Conservation (phyloP, 73 alveolate genomes). For the Tetrahymena thermophila region DNA sequence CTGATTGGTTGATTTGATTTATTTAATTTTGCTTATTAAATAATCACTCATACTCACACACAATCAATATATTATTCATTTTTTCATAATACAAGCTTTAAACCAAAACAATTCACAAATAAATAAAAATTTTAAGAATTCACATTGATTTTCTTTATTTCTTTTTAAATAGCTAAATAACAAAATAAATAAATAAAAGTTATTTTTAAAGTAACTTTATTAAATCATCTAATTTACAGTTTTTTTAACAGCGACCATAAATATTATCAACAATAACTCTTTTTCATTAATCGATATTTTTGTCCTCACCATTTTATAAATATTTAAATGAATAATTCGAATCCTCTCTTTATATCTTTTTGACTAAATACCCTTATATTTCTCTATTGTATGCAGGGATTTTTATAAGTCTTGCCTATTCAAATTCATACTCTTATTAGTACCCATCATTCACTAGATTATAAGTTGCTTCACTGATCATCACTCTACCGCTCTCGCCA, state of each 20-base stretch:
- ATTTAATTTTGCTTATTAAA: background rate
- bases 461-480: slow-evolving; percentile 10
- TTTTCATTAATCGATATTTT: background rate
- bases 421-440: background rate
- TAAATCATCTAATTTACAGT: too few relatives aligned
- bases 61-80: background rate
- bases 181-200: too few relatives aligned
- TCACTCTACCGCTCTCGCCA: slow-evolving; percentile 39
- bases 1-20: background rate
- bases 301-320: background rate
- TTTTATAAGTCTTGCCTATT: background rate
- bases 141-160: too few relatives aligned
- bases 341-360: background rate
- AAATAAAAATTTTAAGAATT: too few relatives aligned
- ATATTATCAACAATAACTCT: background rate
- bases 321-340: background rate
- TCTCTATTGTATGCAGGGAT: background rate
- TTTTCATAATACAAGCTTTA: too few relatives aligned
- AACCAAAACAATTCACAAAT: too few relatives aligned
- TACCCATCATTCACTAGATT: background rate
- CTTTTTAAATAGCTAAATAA: too few relatives aligned
- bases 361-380: background rate
- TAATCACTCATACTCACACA: background rate
- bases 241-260: too few relatives aligned
- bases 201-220: too few relatives aligned